Evolutionary conservation across 169 alveolate species (phyloP).

Genomic region (Babesia bovis): DNA sequence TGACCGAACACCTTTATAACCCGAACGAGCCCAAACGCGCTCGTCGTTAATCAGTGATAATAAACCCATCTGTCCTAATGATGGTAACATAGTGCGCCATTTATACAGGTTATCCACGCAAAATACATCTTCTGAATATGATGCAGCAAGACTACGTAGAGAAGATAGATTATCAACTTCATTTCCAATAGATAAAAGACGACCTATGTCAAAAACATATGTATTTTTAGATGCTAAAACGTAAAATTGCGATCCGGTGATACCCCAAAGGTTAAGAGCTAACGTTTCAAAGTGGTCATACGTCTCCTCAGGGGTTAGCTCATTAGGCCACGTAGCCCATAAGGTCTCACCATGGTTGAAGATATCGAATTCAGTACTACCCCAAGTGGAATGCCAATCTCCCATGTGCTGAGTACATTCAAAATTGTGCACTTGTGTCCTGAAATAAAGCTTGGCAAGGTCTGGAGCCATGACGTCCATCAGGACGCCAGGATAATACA

Average conservation of each 20-base stretch:
- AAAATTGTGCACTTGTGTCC: constrained; percentile 15
- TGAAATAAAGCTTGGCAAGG: constrained; percentile 35
- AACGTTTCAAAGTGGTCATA: constrained; percentile 45
- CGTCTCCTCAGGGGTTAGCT: constrained; percentile 6
- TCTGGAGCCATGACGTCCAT: constrained; percentile 61
- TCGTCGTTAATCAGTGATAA: constrained; percentile 46
- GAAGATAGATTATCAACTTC: neutral
- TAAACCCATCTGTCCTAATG: constrained; percentile 31
- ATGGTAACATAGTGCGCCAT: constrained; percentile 52
- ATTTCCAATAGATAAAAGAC: constrained; percentile 20
- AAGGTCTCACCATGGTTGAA: constrained; percentile 39
- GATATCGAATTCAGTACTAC: constrained; percentile 1
- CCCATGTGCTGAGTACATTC: constrained; percentile 47
- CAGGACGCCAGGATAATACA: constrained; percentile 34
- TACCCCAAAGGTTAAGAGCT: constrained; percentile 60
- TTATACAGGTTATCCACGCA: constrained; percentile 60
- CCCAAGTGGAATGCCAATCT: constrained; percentile 62
- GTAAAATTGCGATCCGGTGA: constrained; percentile 51
- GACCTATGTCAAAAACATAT: constrained; percentile 40
- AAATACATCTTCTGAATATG: constrained; percentile 42
- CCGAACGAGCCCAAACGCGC: constrained; percentile 39
- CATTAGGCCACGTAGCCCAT: constrained; percentile 35
- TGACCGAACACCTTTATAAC: constrained; percentile 46
- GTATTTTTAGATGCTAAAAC: constrained; percentile 13
- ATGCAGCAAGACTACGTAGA: constrained; percentile 26